phyloP scores from a whole-genome alignment of 2,329 filamentous ascomycete species.

The Fusarium sp. region DNA sequence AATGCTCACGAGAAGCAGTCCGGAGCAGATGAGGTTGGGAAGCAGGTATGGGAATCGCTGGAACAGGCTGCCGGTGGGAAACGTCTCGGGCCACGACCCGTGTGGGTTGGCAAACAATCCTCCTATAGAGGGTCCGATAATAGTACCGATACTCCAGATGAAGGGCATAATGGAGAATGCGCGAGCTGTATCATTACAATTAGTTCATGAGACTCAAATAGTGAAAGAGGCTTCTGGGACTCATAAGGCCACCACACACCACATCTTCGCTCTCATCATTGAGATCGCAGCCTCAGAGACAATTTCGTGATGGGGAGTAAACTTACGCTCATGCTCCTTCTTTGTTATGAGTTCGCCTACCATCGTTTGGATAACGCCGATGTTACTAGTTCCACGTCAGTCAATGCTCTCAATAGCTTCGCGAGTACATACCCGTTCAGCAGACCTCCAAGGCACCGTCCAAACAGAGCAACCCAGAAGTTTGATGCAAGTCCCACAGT shows the following conservation, averaged over 20 bases:
- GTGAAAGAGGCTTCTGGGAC: neutral
- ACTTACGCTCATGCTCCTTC: slow-evolving; percentile 87
- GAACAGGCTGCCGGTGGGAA: slow-evolving; percentile 78
- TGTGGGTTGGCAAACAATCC: slow-evolving; percentile 87
- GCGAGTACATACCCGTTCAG: slow-evolving; percentile 69
- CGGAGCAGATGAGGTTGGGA: slow-evolving; percentile 87
- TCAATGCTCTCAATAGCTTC: neutral
- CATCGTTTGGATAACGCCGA: slow-evolving; percentile 93
- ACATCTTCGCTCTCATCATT: neutral
- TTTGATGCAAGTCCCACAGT: slow-evolving; percentile 86
- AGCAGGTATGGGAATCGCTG: slow-evolving; percentile 86
- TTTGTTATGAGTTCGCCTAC: slow-evolving; percentile 88
- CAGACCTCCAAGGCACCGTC: slow-evolving; percentile 84
- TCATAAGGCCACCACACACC: neutral
- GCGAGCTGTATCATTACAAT: slow-evolving; percentile 65
- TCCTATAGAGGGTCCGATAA: slow-evolving; percentile 88
- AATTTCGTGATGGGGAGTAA: neutral
- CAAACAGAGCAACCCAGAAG: slow-evolving; percentile 84
- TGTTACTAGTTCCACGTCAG: slow-evolving; percentile 67
- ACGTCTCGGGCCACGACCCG: slow-evolving; percentile 77
- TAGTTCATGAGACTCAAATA: slow-evolving; percentile 1
- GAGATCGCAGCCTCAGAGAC: neutral
- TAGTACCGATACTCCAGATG: slow-evolving; percentile 91
- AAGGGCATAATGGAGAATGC: slow-evolving; percentile 96
- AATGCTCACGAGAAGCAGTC: slow-evolving; percentile 82